Conservation (phyloP, 202 grass and related monocot genomes). For the Sporobolus alterniflorus region DNA sequence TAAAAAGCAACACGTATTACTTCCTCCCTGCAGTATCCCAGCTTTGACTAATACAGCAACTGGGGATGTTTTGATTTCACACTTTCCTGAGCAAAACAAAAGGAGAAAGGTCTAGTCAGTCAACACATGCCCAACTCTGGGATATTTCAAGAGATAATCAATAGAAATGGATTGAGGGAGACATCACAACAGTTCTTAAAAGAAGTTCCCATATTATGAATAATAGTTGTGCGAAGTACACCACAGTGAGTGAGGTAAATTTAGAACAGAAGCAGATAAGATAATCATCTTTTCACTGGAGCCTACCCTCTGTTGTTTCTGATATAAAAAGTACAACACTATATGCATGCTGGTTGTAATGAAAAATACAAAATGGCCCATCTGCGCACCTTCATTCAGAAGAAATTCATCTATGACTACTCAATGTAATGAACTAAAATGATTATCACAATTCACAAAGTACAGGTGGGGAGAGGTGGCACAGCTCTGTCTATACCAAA, state of each 20-base stretch:
- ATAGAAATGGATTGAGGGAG: not conserved
- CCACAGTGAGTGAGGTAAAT: not conserved
- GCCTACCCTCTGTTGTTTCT: not conserved
- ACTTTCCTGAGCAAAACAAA: constrained; percentile 64
- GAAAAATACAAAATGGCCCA: not conserved
- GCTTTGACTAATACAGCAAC: constrained; percentile 89
- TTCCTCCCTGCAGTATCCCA: constrained; percentile 88
- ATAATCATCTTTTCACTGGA: not conserved
- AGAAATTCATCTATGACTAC: constrained; percentile 9
- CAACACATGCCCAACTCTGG: constrained; percentile 18
- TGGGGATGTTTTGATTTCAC: constrained; percentile 92
- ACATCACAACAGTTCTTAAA: constrained; percentile 23
- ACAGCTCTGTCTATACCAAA: not conserved
- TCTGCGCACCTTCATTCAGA: not conserved
- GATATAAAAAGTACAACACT: not conserved
- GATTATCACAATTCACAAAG: not conserved
- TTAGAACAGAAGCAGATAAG: constrained; percentile 12
- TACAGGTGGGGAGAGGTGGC: not conserved
- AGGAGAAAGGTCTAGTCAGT: constrained; percentile 11
- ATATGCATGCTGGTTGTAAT: not conserved
- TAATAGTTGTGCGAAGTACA: constrained; percentile 19
- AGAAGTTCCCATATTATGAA: constrained; percentile 19
- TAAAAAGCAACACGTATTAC: constrained; percentile 47
- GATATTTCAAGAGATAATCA: constrained; percentile 32
- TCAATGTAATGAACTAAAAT: not conserved